A percentile compares a stretch with the other conserved stretches of the same genome.
Evolutionary conservation across 805 yeast genomes (phyloP).

Genomic region (Hanseniaspora thailandica): DNA sequence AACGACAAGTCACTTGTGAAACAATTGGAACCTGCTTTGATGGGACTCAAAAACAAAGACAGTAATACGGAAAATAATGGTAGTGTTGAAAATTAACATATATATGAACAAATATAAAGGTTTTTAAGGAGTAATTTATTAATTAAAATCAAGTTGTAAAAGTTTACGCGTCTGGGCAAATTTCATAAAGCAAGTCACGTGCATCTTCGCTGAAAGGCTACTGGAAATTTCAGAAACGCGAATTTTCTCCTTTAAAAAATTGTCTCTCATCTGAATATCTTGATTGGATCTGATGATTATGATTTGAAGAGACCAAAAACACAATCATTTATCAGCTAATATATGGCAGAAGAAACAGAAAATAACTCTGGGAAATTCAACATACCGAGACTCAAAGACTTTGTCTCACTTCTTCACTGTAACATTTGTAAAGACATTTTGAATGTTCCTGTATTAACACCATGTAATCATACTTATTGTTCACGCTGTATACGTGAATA

Average conservation of each 20-base stretch:
- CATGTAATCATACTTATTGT: constrained; percentile 84
- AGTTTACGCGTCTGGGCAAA: not conserved
- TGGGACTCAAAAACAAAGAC: constrained; percentile 3
- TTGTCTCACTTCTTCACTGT: constrained; percentile 68
- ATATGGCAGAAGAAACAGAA: not conserved
- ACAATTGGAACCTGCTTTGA: constrained; percentile 9
- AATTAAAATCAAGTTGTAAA: too few species aligned
- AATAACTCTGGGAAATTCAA: constrained; percentile 2
- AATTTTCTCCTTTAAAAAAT: not conserved
- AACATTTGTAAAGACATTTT: constrained; percentile 79
- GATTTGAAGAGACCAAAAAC: too few species aligned
- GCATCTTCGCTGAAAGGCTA: not conserved
- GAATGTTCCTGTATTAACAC: constrained; percentile 67
- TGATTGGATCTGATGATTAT: too few species aligned
- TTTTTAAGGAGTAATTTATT: too few species aligned
- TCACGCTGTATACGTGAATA: constrained; percentile 72
- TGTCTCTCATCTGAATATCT: not conserved
- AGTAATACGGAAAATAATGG: not conserved
- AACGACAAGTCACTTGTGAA: not conserved
- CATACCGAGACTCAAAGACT: constrained; percentile 43
- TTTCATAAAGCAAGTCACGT: not conserved
- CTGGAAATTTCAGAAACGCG: not conserved
- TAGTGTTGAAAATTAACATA: not conserved
- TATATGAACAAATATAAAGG: not conserved
- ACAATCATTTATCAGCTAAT: not conserved